Base-by-base conservation (phyloP, 2,329 filamentous ascomycete genomes). In the Hypoxylon sp. region DNA sequence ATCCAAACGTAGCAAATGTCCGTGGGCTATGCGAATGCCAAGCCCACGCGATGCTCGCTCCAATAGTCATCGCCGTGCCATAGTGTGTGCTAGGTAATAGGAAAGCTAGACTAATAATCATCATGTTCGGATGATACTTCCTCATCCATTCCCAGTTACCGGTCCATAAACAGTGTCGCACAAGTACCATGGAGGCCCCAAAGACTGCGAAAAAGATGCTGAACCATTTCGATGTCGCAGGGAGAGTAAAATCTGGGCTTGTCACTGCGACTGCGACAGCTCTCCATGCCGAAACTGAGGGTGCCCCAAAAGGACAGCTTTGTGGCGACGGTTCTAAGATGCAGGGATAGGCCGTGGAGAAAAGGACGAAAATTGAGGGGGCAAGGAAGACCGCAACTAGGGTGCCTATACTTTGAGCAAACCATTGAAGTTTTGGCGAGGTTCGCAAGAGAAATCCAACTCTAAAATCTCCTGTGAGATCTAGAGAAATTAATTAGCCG, bases 51-150 rank as follows among this genome's bases (percentile, higher is more conserved):
- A 44, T 10, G 17, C 39, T 22, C 39, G 39, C 39, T 11, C 39
- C 39, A 11, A 44, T 44, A 1, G 39, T 44, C 78, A 89, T 87
- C 2, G 88, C 87, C 14, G 84, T 86, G n/a, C 84, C 83, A 72
- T 88, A 89, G 22, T 83, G 82, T 3, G 88, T 87, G 17, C 84
- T 82, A 0, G 87, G 86, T 2, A 90, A 75, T 5, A 89, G 84
- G 78, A 89, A 90, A 2, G 87, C 86, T 29, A 90, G 82, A 58
- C 85, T 86, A 13, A 90, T 81, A 44, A 84, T 84, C 86, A 89
- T 89, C 84, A 87, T 88, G 81, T 90, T 90, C 65, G 88, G 88
- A 63, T 89, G 83, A 76, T 84, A 90, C n/a, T 80, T 76, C 56
- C 85, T 80, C 76, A 88, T 85, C 80, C 87, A 88, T 70, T 84